Evolutionary conservation across 371 early-diverging fungal genomes (phyloP).

Genomic region (Saksenaea oblongispora): DNA sequence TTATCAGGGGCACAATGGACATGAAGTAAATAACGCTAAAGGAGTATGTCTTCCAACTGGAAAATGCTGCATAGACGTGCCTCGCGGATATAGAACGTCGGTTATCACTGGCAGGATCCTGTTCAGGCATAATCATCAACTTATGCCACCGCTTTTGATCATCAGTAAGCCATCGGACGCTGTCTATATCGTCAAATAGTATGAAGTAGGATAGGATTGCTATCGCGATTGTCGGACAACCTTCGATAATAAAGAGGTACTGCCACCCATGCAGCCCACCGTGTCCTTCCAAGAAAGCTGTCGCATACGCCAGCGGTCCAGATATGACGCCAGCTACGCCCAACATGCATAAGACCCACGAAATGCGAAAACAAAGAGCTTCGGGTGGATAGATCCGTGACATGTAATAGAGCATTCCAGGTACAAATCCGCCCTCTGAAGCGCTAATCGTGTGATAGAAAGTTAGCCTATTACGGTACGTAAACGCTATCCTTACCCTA

Average conservation of each 20-base stretch:
- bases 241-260: conserved; percentile 35
- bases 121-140: conserved; percentile 7
- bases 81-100: background rate
- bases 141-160: conserved; percentile 29
- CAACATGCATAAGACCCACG: conserved; percentile 21
- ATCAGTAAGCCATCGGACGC: conserved; percentile 26
- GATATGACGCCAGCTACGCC: conserved; percentile 28
- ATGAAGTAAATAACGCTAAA: conserved; percentile 21
- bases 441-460: background rate
- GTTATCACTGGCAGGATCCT: background rate
- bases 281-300: conserved; percentile 25
- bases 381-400: conserved; percentile 29
- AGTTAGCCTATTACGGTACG: background rate
- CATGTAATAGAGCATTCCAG: conserved; percentile 31
- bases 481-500: conserved; percentile 24
- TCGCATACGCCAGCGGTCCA: conserved; percentile 27
- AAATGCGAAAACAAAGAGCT: conserved; percentile 29
- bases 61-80: conserved; percentile 7
- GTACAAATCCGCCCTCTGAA: conserved; percentile 35
- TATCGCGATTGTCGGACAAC: conserved; percentile 21
- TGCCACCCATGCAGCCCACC: conserved; percentile 34
- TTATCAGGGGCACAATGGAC: conserved; percentile 15
- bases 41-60: conserved; percentile 30
- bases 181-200: conserved; percentile 26
- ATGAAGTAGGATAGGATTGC: conserved; percentile 22